Base-by-base conservation (phyloP, 1,284 basidiomycete genomes). In the Trametes pubescens region DNA sequence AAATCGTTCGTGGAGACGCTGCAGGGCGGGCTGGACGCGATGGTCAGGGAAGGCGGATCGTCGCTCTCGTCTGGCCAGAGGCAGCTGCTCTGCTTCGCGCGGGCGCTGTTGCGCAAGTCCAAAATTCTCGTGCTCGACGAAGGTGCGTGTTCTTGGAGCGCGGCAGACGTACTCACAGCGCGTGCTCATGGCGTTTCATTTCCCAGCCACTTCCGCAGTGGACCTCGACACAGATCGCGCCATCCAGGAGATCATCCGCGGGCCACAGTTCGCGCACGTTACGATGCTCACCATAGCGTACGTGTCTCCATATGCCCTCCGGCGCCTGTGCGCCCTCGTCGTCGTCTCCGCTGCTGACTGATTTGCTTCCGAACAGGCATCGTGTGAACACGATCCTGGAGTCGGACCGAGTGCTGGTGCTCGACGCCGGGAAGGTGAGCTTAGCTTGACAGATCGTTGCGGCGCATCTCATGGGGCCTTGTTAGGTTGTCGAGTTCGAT, bases 91-190 rank as follows among this genome's bases (percentile, higher is more conserved):
- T 96, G 93, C 77, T 94, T 94, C 71, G 91, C 93, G 0, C 79
- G 94, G 47, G 94, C 93, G 0, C 76, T 94, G 16, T 75, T 96
- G 61, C 83, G 89, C 48, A 90, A 91, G 84, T 88, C 92, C 13
- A 95, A 91, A 78, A 91, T 98, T 44, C 81, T 98, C 1, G 92
- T 98, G 1, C 83, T 98, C 18, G 96, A 98, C 74, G 95, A 98
- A 85, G 93, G 91, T 85, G 72, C 71, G 71, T 68, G 29, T 21
- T 48, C 38, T 35, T 44, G 57, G 22, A 16, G 11, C 34, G 9
- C 14, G 21, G 52, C 22, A 26, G 21, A 47, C 44, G 44, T 24
- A 16, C 18, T 7, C 35, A 6, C 16, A 35, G 22, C 18, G 22
- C 24, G 22, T 40, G 32, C 48, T 43, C 7, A 38, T 43, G 32